Evolutionary conservation across 1,284 basidiomycete genomes (phyloP).

Genomic region (Ganoderma sp.): DNA sequence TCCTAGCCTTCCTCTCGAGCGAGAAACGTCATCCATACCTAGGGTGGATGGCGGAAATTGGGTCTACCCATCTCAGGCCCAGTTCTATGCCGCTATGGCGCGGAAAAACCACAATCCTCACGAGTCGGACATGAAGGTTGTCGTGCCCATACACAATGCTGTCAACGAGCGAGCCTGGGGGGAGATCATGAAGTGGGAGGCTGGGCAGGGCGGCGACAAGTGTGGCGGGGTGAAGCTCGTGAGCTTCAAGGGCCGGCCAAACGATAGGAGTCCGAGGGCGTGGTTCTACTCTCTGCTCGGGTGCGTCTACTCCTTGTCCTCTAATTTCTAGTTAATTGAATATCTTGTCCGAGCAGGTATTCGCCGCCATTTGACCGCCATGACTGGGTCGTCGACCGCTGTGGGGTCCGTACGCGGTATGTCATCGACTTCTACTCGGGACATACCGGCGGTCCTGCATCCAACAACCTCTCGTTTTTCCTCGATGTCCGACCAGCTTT

Average conservation of each 20-base stretch:
- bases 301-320: constrained; percentile 55
- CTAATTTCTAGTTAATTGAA: constrained; percentile 11
- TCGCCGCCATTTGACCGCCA: constrained; percentile 95
- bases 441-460: constrained; percentile 51
- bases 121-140: constrained; percentile 88
- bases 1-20: constrained; percentile 60
- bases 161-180: constrained; percentile 98
- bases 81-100: constrained; percentile 96
- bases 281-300: constrained; percentile 84
- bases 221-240: constrained; percentile 88
- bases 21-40: constrained; percentile 91
- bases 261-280: constrained; percentile 81
- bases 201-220: constrained; percentile 73
- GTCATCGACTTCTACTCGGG: constrained; percentile 99
- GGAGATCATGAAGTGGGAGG: constrained; percentile 91
- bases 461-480: constrained; percentile 77
- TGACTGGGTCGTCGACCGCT: constrained; percentile 96
- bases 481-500: constrained; percentile 94
- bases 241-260: constrained; percentile 84
- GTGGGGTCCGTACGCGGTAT: constrained; percentile 88
- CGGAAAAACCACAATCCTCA: constrained; percentile 90
- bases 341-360: constrained; percentile 62
- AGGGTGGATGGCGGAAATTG: constrained; percentile 75
- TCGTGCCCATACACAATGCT: constrained; percentile 99
- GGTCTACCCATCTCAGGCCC: constrained; percentile 98